A percentile compares a stretch with the other conserved stretches of the same genome.
Evolutionary conservation across 2,329 filamentous ascomycete species (phyloP).

Genomic region (Penicillium sp.): DNA sequence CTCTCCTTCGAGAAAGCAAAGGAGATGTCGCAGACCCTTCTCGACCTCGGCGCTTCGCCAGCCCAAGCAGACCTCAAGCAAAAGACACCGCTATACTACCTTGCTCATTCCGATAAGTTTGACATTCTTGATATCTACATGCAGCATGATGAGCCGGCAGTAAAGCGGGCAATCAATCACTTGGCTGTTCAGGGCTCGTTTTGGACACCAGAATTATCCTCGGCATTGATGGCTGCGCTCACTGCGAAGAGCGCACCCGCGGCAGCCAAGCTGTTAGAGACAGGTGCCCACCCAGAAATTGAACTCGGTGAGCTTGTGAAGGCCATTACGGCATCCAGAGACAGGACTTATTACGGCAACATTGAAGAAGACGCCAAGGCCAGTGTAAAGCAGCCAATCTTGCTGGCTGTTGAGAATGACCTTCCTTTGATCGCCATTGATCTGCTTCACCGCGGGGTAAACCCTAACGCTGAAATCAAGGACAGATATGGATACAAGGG

Average conservation of each 20-base stretch:
- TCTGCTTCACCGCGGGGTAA: conserved; percentile 63
- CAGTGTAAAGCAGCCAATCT: conserved; percentile 63
- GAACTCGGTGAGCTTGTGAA: conserved; percentile 54
- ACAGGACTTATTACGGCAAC: conserved; percentile 35
- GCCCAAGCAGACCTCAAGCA: conserved; percentile 69
- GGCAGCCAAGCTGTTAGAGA: conserved; percentile 61
- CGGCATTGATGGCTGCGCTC: conserved; percentile 62
- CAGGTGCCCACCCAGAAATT: conserved; percentile 61
- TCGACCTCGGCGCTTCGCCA: conserved; percentile 69
- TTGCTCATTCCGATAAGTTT: conserved; percentile 53
- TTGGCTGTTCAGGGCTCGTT: conserved; percentile 51
- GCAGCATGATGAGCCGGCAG: conserved; percentile 59
- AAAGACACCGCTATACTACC: conserved; percentile 66
- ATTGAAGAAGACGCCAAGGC: conserved; percentile 53
- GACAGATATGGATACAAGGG: conserved; percentile 28
- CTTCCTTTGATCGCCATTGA: conserved; percentile 55
- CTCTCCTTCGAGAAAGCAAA: conserved; percentile 64
- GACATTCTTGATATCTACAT: conserved; percentile 47
- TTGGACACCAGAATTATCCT: conserved; percentile 37
- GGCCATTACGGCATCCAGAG: conserved; percentile 13
- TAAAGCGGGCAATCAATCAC: conserved; percentile 67
- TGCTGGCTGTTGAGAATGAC: conserved; percentile 58
- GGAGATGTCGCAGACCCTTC: conserved; percentile 63
- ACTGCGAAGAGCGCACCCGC: conserved; percentile 49
- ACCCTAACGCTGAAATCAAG: conserved; percentile 61